Evolutionary conservation across 2,329 filamentous ascomycete species (phyloP), one percentile per base, ranked within the genome.

Genomic region (Sclerotinia minor): DNA sequence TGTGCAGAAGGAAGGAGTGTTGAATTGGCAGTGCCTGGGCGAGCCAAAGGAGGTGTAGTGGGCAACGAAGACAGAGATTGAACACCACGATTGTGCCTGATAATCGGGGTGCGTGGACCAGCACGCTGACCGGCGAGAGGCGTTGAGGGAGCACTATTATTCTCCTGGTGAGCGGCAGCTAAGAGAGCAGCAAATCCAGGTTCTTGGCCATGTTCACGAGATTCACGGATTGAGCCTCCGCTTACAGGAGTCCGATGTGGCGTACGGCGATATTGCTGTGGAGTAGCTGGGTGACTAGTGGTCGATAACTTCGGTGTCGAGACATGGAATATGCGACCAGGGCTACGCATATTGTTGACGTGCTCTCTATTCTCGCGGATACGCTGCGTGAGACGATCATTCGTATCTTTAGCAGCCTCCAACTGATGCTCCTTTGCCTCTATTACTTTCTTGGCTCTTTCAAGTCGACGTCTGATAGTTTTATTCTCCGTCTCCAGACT

Each of bases 301-400:
- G 67, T 55, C 21, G 67, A 83, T 80, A 71, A 76, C 67, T 81
- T 81, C 57, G 89, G 87, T 2, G 86, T 88, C 69, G 89, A 79
- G 68, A 87, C 83, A 69, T 90, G 85, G 67, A 88, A 88, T 45
- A 87, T 85, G 63, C 87, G 88, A 19, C 90, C 89, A 1, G 92
- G 91, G 73, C 91, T 90, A 75, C 91, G 89, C 60, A 96, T 85
- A 75, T 85, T 85, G 68, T 92, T 91, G 73, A 96, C 88, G 75
- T 96, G 93, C 76, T 96, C 91, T 70, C 94, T 84, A 76, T 97
- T 97, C 77, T 96, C 92, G 53, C 91, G 87, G 71, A 98, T 96
- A 26, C 94, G 89, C 70, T 89, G 91, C 68, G 94, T 86, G 63
- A 97, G 83, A 77, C 92, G 85, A 50, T 88, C 83, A 67, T 92